Percentiles rank a stretch among this genome's conserved stretches.
These are phyloP conservation scores for Populus alba DNA, from an alignment of 345 rosid species.

Conservation along the genomic window DNA sequence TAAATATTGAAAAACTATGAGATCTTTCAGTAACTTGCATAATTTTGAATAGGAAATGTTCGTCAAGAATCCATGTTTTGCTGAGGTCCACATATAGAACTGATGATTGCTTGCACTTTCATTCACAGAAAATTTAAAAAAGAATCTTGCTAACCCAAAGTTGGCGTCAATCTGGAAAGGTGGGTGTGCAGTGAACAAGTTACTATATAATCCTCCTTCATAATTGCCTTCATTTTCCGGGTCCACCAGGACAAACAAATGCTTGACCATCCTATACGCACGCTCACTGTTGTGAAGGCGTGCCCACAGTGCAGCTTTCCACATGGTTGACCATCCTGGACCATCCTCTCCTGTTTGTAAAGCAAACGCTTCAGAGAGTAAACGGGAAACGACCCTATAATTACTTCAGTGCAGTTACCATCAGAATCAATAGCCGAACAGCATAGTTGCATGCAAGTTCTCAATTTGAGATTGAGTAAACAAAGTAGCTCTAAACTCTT, in stretches of 20 bases:
- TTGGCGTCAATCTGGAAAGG: constrained; percentile 99
- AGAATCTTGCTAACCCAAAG: constrained; percentile 61
- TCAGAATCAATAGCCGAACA: neutral
- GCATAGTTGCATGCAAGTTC: neutral
- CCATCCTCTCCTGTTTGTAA: constrained; percentile 78
- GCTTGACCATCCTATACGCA: constrained; percentile 73
- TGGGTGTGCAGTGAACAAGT: constrained; percentile 90
- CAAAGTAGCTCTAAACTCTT: neutral
- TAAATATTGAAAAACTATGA: neutral
- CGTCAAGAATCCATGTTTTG: neutral
- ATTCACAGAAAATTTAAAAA: neutral
- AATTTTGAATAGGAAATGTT: neutral
- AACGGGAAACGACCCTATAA: neutral
- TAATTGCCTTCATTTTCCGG: constrained; percentile 56
- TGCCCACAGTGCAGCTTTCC: constrained; percentile 94
- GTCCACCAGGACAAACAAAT: constrained; percentile 69
- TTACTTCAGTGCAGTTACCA: neutral
- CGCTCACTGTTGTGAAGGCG: constrained; percentile 66
- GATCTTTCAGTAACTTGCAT: neutral
- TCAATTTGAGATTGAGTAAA: neutral
- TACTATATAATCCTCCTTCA: constrained; percentile 80
- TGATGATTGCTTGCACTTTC: neutral
- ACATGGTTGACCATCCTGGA: constrained; percentile 91
- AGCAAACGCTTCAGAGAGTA: neutral
- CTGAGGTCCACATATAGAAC: neutral